Conservation (phyloP, 2,329 filamentous ascomycete genomes). For the Fusarium phyllophilum region DNA sequence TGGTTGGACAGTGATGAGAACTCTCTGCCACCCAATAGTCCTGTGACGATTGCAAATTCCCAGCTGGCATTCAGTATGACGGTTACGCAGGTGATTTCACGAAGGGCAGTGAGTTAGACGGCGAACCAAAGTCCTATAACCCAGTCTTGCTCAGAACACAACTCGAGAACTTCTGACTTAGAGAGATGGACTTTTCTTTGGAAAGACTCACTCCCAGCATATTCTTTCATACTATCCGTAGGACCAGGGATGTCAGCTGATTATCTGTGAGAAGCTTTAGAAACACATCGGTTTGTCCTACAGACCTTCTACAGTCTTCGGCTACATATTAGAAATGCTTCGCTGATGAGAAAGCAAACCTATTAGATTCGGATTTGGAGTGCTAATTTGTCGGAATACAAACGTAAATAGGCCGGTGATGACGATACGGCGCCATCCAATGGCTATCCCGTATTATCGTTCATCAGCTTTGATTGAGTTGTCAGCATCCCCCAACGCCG, state of each 20-base stretch:
- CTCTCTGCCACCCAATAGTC: neutral
- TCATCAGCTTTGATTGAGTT: neutral
- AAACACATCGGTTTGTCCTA: neutral
- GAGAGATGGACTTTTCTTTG: no score
- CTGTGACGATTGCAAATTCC: no score
- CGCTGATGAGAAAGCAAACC: neutral
- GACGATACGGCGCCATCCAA: neutral
- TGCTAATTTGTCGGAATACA: neutral
- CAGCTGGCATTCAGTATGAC: neutral
- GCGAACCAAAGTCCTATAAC: no score
- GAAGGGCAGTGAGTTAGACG: neutral
- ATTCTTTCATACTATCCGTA: no score
- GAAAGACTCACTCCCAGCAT: neutral
- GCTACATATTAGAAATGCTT: neutral
- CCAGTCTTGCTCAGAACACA: neutral
- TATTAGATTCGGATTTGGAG: neutral
- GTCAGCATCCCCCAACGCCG: neutral
- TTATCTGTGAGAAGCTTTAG: neutral
- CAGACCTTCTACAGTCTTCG: neutral
- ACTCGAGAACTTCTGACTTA: neutral
- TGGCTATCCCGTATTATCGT: no score
- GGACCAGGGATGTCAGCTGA: neutral
- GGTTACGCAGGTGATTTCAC: neutral
- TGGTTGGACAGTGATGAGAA: neutral
- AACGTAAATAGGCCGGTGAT: neutral